Base-by-base conservation (phyloP, 169 alveolate genomes). In the Babesia sp. region DNA sequence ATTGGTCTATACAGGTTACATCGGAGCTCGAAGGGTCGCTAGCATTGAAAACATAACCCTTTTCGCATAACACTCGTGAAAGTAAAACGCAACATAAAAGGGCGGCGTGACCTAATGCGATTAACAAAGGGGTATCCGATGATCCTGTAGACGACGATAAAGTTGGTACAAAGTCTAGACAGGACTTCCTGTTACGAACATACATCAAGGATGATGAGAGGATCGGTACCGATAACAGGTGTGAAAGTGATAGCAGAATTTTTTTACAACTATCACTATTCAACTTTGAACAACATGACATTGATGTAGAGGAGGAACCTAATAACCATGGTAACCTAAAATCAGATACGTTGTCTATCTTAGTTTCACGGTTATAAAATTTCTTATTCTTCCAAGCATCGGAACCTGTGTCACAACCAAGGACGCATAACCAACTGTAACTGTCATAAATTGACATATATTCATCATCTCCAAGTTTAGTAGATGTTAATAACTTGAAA, bases 351-450 rank as follows among this genome's bases (percentile, higher is more conserved):
- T 28, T 14, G 28, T 44, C 56, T 7, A 59, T 33, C 61, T 70
- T 67, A 18, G 50, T 39, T 14, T 69, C 77, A 28, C 37, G 56
- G 28, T 33, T 48, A 26, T 48, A 55, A 11, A 31, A 26, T 6
- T 34, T 31, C 8, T 14, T 71, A 8, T 33, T 29, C 50, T 70
- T 71, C 87, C 87, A 79, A 36, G 64, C 46, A 2, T 58, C 59
- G 3, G 61, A 7, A 26, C 70, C 87, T 41, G 58, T 41, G 45
- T 79, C 87, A 42, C 87, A 79, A 42, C 79, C 73, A 26, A 79
- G 28, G 0, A 79, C 87, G 57, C 74, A 58, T 6, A 79, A 57
- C 87, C 87, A 79, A 50, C 87, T 79, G 78, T 54, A 79, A 39
- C 80, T 36, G 55, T 71, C 76, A 14, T 70, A 22, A 28, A 79